Evolutionary conservation across 225 moss, liverwort and hornwort genomes (phyloP).

Genomic region (Bryum argenteum): DNA sequence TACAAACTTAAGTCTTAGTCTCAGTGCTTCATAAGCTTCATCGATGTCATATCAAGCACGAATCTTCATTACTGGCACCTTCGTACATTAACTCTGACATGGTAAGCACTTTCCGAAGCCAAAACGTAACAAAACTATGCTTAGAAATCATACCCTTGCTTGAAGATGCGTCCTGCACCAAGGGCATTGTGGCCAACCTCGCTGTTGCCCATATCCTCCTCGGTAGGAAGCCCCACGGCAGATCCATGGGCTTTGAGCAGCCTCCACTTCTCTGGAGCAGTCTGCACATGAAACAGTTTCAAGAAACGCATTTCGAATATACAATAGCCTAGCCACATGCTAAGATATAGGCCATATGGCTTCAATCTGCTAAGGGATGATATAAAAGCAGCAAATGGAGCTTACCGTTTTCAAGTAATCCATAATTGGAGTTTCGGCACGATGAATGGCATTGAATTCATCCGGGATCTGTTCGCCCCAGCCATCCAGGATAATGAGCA

Average conservation of each 20-base stretch:
- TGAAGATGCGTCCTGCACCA: slow-evolving; percentile 65
- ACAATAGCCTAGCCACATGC: neutral
- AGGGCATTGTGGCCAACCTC: slow-evolving; percentile 72
- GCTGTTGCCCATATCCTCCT: slow-evolving; percentile 71
- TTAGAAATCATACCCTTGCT: slow-evolving; percentile 54
- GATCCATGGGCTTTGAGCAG: slow-evolving; percentile 53
- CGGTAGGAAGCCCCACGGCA: slow-evolving; percentile 64
- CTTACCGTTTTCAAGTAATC: slow-evolving; percentile 77
- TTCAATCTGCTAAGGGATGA: neutral
- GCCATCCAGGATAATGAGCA: slow-evolving; percentile 87
- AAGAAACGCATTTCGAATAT: neutral
- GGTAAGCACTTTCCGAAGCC: neutral
- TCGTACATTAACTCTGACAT: neutral
- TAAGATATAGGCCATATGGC: neutral
- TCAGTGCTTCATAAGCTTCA: neutral
- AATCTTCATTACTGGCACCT: neutral
- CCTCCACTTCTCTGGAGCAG: slow-evolving; percentile 67
- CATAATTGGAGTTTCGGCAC: slow-evolving; percentile 86
- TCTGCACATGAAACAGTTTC: slow-evolving; percentile 33
- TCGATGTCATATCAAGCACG: neutral
- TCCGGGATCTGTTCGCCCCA: slow-evolving; percentile 98
- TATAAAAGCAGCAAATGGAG: neutral
- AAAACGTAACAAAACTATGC: neutral
- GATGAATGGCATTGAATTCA: slow-evolving; percentile 87
- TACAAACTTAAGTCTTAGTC: neutral